These are phyloP conservation scores for Leccinum uliginosum DNA, from an alignment of 768 basidiomycete species.

Conservation along the genomic window DNA sequence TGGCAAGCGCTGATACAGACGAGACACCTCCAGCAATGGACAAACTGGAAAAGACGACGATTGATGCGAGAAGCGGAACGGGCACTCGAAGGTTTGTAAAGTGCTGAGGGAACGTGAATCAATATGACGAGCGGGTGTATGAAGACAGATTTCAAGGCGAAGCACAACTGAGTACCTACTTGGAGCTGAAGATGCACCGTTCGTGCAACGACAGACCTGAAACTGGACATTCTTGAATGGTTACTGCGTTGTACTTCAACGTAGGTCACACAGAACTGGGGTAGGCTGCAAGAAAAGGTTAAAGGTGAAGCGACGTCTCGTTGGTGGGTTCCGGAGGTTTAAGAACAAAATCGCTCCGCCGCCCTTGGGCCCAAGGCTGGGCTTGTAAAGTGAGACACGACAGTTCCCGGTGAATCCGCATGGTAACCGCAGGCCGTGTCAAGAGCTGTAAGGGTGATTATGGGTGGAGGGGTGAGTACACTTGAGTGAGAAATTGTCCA, in stretches of 20 bases:
- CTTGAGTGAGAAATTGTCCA: not conserved
- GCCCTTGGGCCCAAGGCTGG: not conserved
- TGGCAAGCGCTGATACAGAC: slow-evolving; percentile 1
- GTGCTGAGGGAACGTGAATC: not conserved
- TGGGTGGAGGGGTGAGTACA: not conserved
- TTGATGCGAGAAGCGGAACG: slow-evolving; percentile 1
- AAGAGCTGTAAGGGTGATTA: not conserved
- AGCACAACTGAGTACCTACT: not conserved
- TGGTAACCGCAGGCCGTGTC: not conserved
- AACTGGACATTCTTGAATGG: slow-evolving; percentile 1
- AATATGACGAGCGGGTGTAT: not conserved
- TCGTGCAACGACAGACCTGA: slow-evolving; percentile 11
- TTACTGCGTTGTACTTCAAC: not conserved
- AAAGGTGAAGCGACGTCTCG: not conserved
- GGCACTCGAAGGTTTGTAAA: slow-evolving; percentile 2
- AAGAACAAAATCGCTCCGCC: not conserved
- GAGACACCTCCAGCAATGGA: slow-evolving; percentile 2
- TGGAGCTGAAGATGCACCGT: slow-evolving; percentile 5
- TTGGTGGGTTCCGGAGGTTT: not conserved
- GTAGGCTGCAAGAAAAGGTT: not conserved
- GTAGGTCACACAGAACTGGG: not conserved
- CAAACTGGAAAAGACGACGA: slow-evolving; percentile 11
- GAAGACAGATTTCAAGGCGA: not conserved
- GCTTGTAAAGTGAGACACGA: not conserved
- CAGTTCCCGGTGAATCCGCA: not conserved